A percentile compares a stretch with the other conserved stretches of the same genome.
Conservation (phyloP, 2,329 filamentous ascomycete species). For the Curvularia eragrostidis region DNA sequence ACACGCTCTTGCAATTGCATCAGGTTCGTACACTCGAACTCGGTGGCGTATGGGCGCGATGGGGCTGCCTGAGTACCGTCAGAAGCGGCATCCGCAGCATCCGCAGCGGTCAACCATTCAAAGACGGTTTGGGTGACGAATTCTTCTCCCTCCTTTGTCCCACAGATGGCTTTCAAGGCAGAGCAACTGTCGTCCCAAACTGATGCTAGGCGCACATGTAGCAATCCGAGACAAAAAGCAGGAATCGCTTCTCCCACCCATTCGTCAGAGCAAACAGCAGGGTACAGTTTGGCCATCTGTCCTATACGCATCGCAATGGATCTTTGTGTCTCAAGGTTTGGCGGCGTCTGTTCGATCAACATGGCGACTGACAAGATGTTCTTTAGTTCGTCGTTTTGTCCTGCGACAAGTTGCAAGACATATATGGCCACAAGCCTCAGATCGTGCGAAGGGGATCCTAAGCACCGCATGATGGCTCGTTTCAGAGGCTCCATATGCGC, state of each 20-base stretch:
- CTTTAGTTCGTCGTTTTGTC: slow-evolving; percentile 57
- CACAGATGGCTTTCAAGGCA: slow-evolving; percentile 76
- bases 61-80: slow-evolving; percentile 15
- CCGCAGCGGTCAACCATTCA: slow-evolving; percentile 67
- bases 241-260: slow-evolving; percentile 78
- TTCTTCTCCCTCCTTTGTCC: slow-evolving; percentile 74
- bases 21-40: slow-evolving; percentile 87
- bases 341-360: slow-evolving; percentile 77
- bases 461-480: slow-evolving; percentile 71
- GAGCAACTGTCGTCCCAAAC: slow-evolving; percentile 85
- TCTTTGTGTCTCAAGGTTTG: slow-evolving; percentile 78
- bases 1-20: slow-evolving; percentile 54
- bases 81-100: slow-evolving; percentile 16
- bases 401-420: slow-evolving; percentile 68
- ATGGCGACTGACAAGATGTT: slow-evolving; percentile 70
- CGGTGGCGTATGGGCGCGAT: slow-evolving; percentile 58
- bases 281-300: slow-evolving; percentile 72
- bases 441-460: slow-evolving; percentile 76
- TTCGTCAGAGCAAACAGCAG: slow-evolving; percentile 62
- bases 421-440: slow-evolving; percentile 76
- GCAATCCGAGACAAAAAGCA: slow-evolving; percentile 83
- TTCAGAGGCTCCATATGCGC: slow-evolving; percentile 67
- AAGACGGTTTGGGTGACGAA: slow-evolving; percentile 75
- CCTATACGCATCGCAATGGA: slow-evolving; percentile 85
- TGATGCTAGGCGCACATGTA: slow-evolving; percentile 83